Evolutionary conservation across 352 stramenopile species (phyloP).

Genomic region (Pythium plurisporium): DNA sequence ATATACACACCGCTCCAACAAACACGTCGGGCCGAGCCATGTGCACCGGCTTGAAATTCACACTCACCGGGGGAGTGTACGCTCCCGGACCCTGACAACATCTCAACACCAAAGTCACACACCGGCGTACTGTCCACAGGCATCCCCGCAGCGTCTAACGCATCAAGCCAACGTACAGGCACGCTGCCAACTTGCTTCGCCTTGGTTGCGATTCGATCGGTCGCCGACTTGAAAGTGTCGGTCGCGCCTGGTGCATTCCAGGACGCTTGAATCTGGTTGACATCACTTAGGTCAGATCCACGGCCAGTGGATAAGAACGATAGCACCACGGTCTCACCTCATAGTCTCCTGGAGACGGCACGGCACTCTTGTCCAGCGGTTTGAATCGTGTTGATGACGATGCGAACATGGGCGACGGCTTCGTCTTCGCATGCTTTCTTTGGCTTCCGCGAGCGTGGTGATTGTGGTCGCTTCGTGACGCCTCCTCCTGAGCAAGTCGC

Average conservation of each 20-base stretch:
- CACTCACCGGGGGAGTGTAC: constrained; percentile 35
- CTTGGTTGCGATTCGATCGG: constrained; percentile 47
- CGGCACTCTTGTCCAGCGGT: constrained; percentile 22
- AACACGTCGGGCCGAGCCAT: constrained; percentile 71
- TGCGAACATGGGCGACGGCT: constrained; percentile 59
- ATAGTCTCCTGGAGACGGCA: constrained; percentile 66
- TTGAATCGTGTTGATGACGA: constrained; percentile 60
- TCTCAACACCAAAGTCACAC: not conserved
- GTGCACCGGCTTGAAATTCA: constrained; percentile 52
- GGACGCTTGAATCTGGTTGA: constrained; percentile 41
- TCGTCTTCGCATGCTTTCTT: constrained; percentile 21
- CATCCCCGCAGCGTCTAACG: too few species aligned
- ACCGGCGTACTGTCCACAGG: too few species aligned
- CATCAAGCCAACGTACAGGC: constrained; percentile 32
- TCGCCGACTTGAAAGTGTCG: constrained; percentile 64
- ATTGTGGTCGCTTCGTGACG: not conserved
- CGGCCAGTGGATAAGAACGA: too few species aligned
- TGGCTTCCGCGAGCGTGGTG: not conserved
- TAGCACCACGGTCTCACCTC: constrained; percentile 35
- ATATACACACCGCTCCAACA: constrained; percentile 37
- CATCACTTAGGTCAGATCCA: too few species aligned
- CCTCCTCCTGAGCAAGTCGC: constrained; percentile 27
- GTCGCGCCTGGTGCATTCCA: constrained; percentile 61
- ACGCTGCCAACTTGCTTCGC: constrained; percentile 27
- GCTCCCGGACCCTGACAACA: constrained; percentile 58